Conservation (phyloP, 371 early-diverging fungal genomes). For the Circinella minor region DNA sequence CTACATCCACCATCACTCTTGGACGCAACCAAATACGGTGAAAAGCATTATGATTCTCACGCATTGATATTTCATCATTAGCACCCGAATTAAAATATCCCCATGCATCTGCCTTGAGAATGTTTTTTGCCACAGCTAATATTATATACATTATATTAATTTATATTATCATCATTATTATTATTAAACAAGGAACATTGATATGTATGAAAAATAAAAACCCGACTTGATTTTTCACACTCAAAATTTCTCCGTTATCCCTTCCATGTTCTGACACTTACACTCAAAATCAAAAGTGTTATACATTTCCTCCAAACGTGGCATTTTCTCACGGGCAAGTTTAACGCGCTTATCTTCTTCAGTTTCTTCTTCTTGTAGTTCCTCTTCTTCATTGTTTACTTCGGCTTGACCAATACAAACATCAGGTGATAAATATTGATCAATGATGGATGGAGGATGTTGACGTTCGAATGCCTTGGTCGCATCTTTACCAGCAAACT, state of each 20-base stretch:
- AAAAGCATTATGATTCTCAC: constrained; percentile 80
- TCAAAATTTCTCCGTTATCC: neutral
- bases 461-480: constrained; percentile 83
- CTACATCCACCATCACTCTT: constrained; percentile 78
- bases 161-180: too few relatives aligned
- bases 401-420: constrained; percentile 59
- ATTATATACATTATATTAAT: neutral
- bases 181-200: too few relatives aligned
- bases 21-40: constrained; percentile 81
- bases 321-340: constrained; percentile 53
- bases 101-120: constrained; percentile 77
- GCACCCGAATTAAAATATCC: constrained; percentile 85
- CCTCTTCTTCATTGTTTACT: constrained; percentile 25
- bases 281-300: constrained; percentile 80
- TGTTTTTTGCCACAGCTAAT: constrained; percentile 61
- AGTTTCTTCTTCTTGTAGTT: constrained; percentile 32
- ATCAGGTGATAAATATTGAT: constrained; percentile 58
- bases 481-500: constrained; percentile 77
- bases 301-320: constrained; percentile 66
- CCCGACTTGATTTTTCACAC: neutral
- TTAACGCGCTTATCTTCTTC: constrained; percentile 44
- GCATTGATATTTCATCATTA: constrained; percentile 83
- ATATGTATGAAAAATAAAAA: neutral
- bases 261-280: constrained; percentile 18
- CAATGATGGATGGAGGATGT: constrained; percentile 62